Evolutionary conservation across 768 basidiomycete genomes (phyloP).

Genomic region (Panaeolus papilionaceus): DNA sequence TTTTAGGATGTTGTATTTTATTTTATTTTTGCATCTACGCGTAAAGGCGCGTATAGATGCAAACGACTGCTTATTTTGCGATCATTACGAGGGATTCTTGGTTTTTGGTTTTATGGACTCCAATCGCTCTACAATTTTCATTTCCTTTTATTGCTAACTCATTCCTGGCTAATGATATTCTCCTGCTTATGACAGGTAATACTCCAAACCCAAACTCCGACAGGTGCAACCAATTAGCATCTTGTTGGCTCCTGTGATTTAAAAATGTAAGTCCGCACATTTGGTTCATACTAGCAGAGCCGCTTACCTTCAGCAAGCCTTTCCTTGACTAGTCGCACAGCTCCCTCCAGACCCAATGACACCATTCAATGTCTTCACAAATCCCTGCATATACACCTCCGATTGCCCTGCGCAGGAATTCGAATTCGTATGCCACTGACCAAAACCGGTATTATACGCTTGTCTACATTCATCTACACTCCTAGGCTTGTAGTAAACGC

Average conservation of each 20-base stretch:
- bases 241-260: background rate
- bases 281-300: background rate
- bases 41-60: background rate
- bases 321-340: background rate
- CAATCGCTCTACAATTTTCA: no score
- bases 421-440: slow-evolving; percentile 7
- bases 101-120: no score
- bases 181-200: no score
- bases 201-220: no score
- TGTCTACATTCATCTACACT: slow-evolving; percentile 1
- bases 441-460: background rate
- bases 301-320: background rate
- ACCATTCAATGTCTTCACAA: slow-evolving; percentile 2
- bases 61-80: background rate
- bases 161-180: no score
- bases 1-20: background rate
- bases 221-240: no score
- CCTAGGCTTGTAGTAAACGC: background rate
- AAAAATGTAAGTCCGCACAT: background rate
- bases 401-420: background rate
- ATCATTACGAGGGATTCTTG: background rate
- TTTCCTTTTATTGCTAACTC: no score
- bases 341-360: slow-evolving; percentile 6
- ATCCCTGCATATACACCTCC: background rate
- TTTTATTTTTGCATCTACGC: background rate